A percentile compares a stretch with the other conserved stretches of the same genome.
These are phyloP conservation scores for Chlamydomonas asymmetrica DNA, from an alignment of 139 green algal species.

Conservation along the genomic window DNA sequence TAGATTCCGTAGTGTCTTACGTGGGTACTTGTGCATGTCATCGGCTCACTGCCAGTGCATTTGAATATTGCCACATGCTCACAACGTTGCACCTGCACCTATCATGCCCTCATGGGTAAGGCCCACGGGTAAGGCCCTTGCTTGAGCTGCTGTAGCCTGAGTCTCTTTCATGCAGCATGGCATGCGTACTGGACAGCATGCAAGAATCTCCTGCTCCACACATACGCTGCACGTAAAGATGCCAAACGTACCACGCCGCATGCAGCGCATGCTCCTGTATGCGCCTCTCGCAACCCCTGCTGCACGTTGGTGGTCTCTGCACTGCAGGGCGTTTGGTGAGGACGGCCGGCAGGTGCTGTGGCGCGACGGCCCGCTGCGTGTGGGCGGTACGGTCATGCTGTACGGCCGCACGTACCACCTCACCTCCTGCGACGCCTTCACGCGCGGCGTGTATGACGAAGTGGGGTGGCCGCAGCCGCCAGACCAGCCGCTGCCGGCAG, in stretches of 20 bases:
- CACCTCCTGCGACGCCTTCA: conserved; percentile 20
- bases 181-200: not conserved
- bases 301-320: not conserved
- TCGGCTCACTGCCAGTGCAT: too few relatives aligned
- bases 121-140: too few relatives aligned
- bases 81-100: too few relatives aligned
- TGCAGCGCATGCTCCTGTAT: not conserved
- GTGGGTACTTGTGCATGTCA: too few relatives aligned
- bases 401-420: conserved; percentile 40
- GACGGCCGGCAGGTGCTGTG: conserved; percentile 32
- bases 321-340: conserved; percentile 32
- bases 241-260: not conserved
- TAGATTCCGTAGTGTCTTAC: too few relatives aligned
- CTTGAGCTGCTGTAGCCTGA: too few relatives aligned
- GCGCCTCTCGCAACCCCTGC: not conserved
- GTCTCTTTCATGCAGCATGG: too few relatives aligned
- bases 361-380: conserved; percentile 31
- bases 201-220: conserved; percentile 5
- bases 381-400: conserved; percentile 28
- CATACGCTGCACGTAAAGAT: not conserved
- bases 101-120: too few relatives aligned
- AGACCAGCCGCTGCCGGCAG: conserved; percentile 23
- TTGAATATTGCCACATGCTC: too few relatives aligned
- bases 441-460: conserved; percentile 21
- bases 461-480: conserved; percentile 11